Percentiles rank a stretch among this genome's conserved stretches.
These are phyloP conservation scores for Dictyophora rubrovolvata DNA, from an alignment of 768 basidiomycete species.

Conservation along the genomic window DNA sequence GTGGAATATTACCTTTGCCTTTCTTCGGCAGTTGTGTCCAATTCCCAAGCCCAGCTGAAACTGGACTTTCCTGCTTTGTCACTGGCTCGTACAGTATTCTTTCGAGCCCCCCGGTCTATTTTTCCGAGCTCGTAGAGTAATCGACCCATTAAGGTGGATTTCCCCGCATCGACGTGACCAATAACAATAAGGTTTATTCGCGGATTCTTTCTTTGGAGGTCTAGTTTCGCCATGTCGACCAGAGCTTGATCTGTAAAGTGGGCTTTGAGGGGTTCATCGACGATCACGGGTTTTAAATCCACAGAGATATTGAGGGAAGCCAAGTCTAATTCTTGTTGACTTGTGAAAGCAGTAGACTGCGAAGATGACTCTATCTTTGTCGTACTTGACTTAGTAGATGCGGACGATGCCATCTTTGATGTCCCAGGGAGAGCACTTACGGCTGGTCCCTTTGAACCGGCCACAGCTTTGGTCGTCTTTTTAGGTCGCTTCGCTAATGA, in stretches of 20 bases:
- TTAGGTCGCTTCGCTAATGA: constrained; percentile 74
- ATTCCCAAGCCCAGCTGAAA: constrained; percentile 97
- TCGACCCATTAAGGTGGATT: constrained; percentile 95
- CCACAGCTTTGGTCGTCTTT: constrained; percentile 31
- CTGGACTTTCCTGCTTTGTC: constrained; percentile 86
- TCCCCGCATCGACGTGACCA: constrained; percentile 98
- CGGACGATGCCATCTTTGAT: constrained; percentile 34
- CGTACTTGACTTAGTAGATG: constrained; percentile 27
- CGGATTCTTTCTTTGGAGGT: constrained; percentile 33
- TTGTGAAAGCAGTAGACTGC: constrained; percentile 20
- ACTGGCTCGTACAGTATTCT: constrained; percentile 82
- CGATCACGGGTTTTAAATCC: constrained; percentile 31
- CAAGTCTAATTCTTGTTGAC: constrained; percentile 61
- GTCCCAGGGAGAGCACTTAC: constrained; percentile 26
- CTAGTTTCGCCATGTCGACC: constrained; percentile 63
- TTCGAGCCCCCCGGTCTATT: constrained; percentile 74
- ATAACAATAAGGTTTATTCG: constrained; percentile 80
- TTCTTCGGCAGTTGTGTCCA: constrained; percentile 90
- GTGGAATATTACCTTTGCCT: constrained; percentile 60
- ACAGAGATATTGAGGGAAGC: constrained; percentile 53
- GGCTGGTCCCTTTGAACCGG: constrained; percentile 31
- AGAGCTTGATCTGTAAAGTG: constrained; percentile 70
- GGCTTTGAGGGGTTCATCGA: constrained; percentile 52
- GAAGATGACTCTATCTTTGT: constrained; percentile 27
- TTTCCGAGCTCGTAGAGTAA: constrained; percentile 86